Base-by-base conservation (phyloP, 2,329 filamentous ascomycete genomes). In the Diplodia intermedia region DNA sequence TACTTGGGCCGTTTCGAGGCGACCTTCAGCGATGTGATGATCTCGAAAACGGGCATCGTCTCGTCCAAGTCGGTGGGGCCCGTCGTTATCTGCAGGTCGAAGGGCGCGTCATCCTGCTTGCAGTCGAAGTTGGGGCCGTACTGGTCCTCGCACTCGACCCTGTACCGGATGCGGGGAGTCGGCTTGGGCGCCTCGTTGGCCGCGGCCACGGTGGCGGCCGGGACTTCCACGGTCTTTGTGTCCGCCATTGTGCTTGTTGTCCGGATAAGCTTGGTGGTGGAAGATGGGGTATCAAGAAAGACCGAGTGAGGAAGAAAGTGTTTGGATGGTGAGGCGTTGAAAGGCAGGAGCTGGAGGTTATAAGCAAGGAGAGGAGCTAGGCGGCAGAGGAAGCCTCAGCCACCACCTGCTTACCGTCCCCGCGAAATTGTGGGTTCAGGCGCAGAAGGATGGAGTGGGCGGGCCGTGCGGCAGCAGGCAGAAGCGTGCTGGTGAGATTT, bases 131-230 rank as follows among this genome's bases (percentile, higher is more conserved):
- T 31, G 29, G 62, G 62, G 15, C 62, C 62, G 33, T 36, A 65
- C 62, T 54, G 18, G 50, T 65, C 62, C 12, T 65, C 62, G 23
- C 62, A 65, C 50, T 65, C 62, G 33, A 65, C 62, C 33, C 55
- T 65, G 49, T 65, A 65, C 8, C 62, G 33, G 62, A 65, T 65
- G 31, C 31, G 31, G 31, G 31, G 31, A 33, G 31, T 33, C 6
- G 31, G 31, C 29, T 38, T 33, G 26, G 60, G 26, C 4, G 15
- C 43, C 7, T 7, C 43, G 29, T 3, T 6, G 26, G 40, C 11
- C 15, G n/a, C 3, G 14, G 43, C 43, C 43, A n/a, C n/a, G 15
- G 43, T 8, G 7, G 43, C 43, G 18, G 6, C 7, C 23, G 49
- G 43, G 26, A 23, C 43, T 11, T 12, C 20, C n/a, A 7, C 4